A percentile compares a stretch with the other conserved stretches of the same genome.
Conservation (phyloP, 2,329 filamentous ascomycete species). For the Exophiala bonariae region DNA sequence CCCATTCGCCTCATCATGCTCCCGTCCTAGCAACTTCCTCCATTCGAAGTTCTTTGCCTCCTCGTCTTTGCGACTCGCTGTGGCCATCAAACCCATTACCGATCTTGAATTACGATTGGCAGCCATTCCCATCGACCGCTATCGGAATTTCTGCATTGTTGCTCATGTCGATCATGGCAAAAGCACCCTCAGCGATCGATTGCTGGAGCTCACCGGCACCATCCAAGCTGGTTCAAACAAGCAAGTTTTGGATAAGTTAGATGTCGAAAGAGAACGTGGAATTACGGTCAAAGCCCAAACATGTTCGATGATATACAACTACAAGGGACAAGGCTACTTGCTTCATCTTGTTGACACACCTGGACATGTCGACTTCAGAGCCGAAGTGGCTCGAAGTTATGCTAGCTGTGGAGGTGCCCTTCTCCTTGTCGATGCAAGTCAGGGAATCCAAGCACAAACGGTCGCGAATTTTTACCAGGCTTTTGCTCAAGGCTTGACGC, state of each 20-base stretch:
- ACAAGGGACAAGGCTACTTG: conserved; percentile 84
- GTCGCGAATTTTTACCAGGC: conserved; percentile 98
- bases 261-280: conserved; percentile 91
- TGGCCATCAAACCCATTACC: conserved; percentile 35
- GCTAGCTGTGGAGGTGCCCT: conserved; percentile 92
- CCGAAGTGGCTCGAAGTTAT: conserved; percentile 93
- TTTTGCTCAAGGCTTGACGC: conserved; percentile 81
- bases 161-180: conserved; percentile 99
- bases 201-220: conserved; percentile 91
- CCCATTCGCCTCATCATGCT: conserved; percentile 19
- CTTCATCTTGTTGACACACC: conserved; percentile 95
- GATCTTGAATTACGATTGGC: conserved; percentile 60
- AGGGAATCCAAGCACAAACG: conserved; percentile 95
- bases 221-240: conserved; percentile 85
- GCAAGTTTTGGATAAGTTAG: conserved; percentile 94
- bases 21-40: conserved; percentile 1
- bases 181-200: conserved; percentile 86
- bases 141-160: conserved; percentile 96
- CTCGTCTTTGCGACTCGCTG: conserved; percentile 30
- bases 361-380: conserved; percentile 95
- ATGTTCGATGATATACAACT: conserved; percentile 93
- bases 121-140: conserved; percentile 52
- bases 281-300: conserved; percentile 99
- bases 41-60: conserved; percentile 32
- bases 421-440: conserved; percentile 90